Percentiles rank a stretch among this genome's conserved stretches.
Evolutionary conservation across 148 eudicot genomes (phyloP).

Genomic region (Arbutus unedo): DNA sequence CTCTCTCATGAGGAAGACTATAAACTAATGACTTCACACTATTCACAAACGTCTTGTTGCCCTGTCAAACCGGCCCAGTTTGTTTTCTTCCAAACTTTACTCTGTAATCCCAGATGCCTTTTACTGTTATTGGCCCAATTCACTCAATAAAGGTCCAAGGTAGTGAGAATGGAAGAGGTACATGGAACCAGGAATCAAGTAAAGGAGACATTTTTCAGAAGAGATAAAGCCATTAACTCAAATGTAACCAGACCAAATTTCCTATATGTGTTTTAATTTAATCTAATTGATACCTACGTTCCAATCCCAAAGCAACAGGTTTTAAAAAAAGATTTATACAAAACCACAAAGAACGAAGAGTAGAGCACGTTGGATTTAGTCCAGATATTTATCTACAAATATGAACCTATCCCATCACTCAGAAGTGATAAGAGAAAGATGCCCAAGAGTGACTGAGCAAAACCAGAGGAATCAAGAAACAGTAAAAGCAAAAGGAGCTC

Average conservation of each 20-base stretch:
- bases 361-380: neutral
- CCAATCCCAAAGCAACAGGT: neutral
- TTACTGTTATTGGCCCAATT: neutral
- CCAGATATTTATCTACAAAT: neutral
- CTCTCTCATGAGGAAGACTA: neutral
- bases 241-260: neutral
- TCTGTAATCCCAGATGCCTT: no score
- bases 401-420: neutral
- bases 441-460: neutral
- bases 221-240: neutral
- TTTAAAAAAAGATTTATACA: neutral
- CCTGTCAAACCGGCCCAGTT: neutral
- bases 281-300: neutral
- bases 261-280: no score
- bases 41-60: neutral
- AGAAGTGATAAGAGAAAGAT: neutral
- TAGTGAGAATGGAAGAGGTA: neutral
- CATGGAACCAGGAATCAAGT: neutral
- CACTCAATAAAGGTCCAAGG: neutral
- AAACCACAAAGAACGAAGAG: neutral
- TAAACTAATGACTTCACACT: neutral
- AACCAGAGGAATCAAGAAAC: neutral
- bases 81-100: neutral
- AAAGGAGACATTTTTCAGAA: neutral
- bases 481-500: conserved; percentile 10